Evolutionary conservation across 2,329 filamentous ascomycete genomes (phyloP), one percentile per base, ranked within the genome.

Genomic region (Alternaria metachromatica): DNA sequence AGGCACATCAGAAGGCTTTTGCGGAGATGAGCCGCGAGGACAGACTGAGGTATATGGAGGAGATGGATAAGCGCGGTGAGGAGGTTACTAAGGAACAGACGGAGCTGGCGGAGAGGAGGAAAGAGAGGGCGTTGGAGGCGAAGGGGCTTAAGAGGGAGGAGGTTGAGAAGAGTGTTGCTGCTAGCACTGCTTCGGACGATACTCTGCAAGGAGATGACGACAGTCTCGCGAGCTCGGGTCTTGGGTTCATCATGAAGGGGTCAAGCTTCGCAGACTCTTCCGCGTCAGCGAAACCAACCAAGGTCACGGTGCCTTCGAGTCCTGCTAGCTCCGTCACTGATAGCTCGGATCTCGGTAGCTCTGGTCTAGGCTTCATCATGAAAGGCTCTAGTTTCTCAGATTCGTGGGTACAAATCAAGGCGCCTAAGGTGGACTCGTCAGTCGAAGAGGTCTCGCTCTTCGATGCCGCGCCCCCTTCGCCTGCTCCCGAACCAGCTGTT

Each of bases 1-100:
- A 86, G 57, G 88, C 87, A 69, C 96, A 98, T 80, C 85, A 87
- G 41, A 78, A 86, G 43, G 87, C 86, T 50, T 86, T 97, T 69
- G 82, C 86, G 56, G 83, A 85, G 28, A 82, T 90, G 67, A 83
- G 87, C 66, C 83, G 86, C 12, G 82, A 85, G 60, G 85, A 90
- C 61, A 87, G 88, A 66, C 82, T 84, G 66, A 84, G 85, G 48
- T 96, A 94, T 76, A 78, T 92, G 60, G 78, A 80, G 61, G 81
- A 83, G 41, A 78, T 90, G 74, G 81, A 86, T 68, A 76, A 86
- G 84, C 78, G 89, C 82, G 80, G 87, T 83, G 72, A 80, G 54
- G 82, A 85, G 53, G 83, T 84, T 21, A 83, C 85, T 33, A 80
- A 80, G 51, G 76, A 82, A 48, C 82, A 83, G 28, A 74, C 77